phyloP scores from a whole-genome alignment of 495 filamentous ascomycete species.

The Penicillium taxi region DNA sequence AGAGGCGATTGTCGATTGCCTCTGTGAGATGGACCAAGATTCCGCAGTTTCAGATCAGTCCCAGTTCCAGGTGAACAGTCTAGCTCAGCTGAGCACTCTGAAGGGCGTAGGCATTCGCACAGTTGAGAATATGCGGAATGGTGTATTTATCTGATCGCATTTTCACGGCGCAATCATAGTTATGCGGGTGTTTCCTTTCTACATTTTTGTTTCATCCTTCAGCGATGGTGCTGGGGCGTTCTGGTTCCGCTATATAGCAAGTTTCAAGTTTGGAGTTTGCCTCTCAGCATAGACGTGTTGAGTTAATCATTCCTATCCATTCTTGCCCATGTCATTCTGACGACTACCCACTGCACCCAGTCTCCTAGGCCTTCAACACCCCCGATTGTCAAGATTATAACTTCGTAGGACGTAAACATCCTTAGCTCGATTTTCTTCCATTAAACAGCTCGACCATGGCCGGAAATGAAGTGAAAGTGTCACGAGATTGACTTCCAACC shows the following conservation, averaged over 20 bases:
- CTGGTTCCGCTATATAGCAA: slow-evolving; percentile 5
- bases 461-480: too few species aligned
- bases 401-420: too few species aligned
- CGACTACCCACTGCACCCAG: too few species aligned
- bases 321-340: too few species aligned
- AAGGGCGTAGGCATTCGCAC: slow-evolving; percentile 46
- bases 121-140: slow-evolving; percentile 48
- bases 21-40: slow-evolving; percentile 40
- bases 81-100: slow-evolving; percentile 40
- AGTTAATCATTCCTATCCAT: too few species aligned
- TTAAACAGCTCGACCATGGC: too few species aligned
- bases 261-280: too few species aligned
- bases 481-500: too few species aligned
- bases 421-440: too few species aligned
- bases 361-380: too few species aligned
- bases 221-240: slow-evolving; percentile 38
- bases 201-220: slow-evolving; percentile 20
- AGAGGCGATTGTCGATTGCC: slow-evolving; percentile 45
- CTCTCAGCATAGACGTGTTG: too few species aligned
- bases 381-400: too few species aligned
- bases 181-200: slow-evolving; percentile 12
- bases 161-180: slow-evolving; percentile 11
- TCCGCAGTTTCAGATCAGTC: slow-evolving; percentile 15
- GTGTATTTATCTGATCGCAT: slow-evolving; percentile 32
- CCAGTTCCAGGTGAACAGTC: slow-evolving; percentile 32